Evolutionary conservation across 768 basidiomycete genomes (phyloP).

Genomic region (Suillus luteus): DNA sequence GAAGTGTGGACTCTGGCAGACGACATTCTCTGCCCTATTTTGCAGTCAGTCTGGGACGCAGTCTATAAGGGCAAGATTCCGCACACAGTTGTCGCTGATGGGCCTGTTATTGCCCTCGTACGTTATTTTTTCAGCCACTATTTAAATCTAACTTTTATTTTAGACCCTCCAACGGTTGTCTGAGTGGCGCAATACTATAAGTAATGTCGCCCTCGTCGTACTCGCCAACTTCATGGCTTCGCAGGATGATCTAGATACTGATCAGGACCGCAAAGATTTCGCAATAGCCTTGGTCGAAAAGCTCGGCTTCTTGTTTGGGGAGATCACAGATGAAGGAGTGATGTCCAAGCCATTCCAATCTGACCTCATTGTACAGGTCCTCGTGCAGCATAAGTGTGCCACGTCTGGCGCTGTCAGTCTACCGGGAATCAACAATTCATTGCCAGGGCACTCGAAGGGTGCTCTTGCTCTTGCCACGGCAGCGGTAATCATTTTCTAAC

Average conservation of each 20-base stretch:
- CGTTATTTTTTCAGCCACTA: not conserved
- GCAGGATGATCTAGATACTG: not conserved
- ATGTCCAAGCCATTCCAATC: not conserved
- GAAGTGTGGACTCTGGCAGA: conserved; percentile 12
- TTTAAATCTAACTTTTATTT: not conserved
- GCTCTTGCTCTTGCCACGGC: not conserved
- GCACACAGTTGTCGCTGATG: conserved; percentile 8
- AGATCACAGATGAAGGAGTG: not conserved
- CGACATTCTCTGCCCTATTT: not conserved
- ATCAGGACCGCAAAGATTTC: not conserved
- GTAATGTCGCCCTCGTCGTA: not conserved
- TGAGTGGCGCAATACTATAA: not conserved
- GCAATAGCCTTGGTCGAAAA: not conserved
- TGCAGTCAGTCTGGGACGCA: conserved; percentile 15
- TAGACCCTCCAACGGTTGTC: conserved; percentile 4
- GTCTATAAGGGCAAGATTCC: conserved; percentile 12
- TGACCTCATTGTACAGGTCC: conserved; percentile 6
- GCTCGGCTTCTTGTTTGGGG: not conserved
- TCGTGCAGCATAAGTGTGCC: conserved; percentile 2
- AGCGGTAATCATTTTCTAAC: not conserved
- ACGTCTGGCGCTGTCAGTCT: not conserved
- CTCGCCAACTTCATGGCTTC: not conserved
- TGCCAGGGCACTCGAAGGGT: not conserved
- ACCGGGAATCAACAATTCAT: not conserved
- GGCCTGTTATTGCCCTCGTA: not conserved